These are phyloP conservation scores for Trifolium dubium DNA, from an alignment of 306 rosid genomes.

Conservation along the genomic window DNA sequence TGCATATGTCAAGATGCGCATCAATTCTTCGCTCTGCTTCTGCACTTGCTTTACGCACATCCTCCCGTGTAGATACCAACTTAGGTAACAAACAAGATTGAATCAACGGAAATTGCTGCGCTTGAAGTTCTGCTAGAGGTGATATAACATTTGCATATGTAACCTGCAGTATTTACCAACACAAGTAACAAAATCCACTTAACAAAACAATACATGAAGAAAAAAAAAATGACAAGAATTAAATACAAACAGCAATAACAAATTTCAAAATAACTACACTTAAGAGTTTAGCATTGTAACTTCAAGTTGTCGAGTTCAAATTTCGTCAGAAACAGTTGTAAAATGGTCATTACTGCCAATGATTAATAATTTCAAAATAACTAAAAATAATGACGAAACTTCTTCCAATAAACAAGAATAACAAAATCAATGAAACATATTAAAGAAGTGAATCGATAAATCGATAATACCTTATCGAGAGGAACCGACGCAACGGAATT, in stretches of 20 bases:
- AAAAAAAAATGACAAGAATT: neutral
- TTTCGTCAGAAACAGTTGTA: too few relatives aligned
- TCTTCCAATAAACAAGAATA: neutral
- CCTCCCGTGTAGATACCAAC: conserved; percentile 69
- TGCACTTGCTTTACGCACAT: conserved; percentile 82
- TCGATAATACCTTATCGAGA: conserved; percentile 67
- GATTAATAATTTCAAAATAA: neutral
- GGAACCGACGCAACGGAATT: conserved; percentile 82
- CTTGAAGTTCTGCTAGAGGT: conserved; percentile 86
- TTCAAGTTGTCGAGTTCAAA: too few relatives aligned
- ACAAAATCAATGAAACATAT: neutral
- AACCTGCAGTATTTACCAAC: conserved; percentile 61
- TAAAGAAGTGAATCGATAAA: conserved; percentile 5
- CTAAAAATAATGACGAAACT: neutral
- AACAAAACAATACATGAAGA: neutral
- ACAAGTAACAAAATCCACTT: conserved; percentile 33
- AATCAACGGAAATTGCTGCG: conserved; percentile 74
- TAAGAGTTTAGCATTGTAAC: too few relatives aligned
- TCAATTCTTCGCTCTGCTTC: conserved; percentile 94
- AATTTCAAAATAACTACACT: neutral
- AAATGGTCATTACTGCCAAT: too few relatives aligned
- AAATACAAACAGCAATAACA: conserved; percentile 25
- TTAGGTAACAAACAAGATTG: conserved; percentile 87
- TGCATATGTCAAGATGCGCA: conserved; percentile 74
- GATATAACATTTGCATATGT: conserved; percentile 66